phyloP scores from a whole-genome alignment of 1,139 yeast species.

The Kluyveromyces sp. region DNA sequence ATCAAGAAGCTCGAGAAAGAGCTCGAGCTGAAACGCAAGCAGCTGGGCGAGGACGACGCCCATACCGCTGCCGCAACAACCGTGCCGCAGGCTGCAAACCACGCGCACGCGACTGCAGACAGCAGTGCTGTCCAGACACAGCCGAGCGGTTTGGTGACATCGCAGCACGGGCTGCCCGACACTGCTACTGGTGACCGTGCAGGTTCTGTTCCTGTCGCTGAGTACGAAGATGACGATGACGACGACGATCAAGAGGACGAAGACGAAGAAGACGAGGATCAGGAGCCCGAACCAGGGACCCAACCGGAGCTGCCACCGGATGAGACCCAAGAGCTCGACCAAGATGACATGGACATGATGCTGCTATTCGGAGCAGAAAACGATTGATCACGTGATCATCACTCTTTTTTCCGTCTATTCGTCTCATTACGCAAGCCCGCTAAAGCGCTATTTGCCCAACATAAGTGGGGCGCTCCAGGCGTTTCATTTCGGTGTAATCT shows the following conservation, averaged over 20 bases:
- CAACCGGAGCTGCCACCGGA: constrained; percentile 23
- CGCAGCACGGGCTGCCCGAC: no score
- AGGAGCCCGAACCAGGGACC: constrained; percentile 22
- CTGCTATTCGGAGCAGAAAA: constrained; percentile 32
- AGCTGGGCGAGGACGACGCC: constrained; percentile 39
- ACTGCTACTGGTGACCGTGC: no score
- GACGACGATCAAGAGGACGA: constrained; percentile 30
- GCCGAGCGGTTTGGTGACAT: no score
- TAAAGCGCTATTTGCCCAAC: no score
- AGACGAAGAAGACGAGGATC: constrained; percentile 26
- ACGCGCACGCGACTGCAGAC: neutral
- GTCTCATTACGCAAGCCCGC: no score
- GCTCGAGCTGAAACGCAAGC: constrained; percentile 72
- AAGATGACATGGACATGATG: constrained; percentile 34
- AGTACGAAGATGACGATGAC: constrained; percentile 30
- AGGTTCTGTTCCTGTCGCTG: no score
- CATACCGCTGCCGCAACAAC: constrained; percentile 20
- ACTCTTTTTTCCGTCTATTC: neutral
- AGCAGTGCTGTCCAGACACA: neutral
- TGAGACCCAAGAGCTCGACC: constrained; percentile 23
- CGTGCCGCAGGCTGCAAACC: constrained; percentile 19
- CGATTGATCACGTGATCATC: neutral
- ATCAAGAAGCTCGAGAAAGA: constrained; percentile 75
- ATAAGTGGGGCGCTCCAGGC: no score
- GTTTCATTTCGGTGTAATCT: no score